Conservation (phyloP, 2,329 filamentous ascomycete species). For the Fusarium equiseti region DNA sequence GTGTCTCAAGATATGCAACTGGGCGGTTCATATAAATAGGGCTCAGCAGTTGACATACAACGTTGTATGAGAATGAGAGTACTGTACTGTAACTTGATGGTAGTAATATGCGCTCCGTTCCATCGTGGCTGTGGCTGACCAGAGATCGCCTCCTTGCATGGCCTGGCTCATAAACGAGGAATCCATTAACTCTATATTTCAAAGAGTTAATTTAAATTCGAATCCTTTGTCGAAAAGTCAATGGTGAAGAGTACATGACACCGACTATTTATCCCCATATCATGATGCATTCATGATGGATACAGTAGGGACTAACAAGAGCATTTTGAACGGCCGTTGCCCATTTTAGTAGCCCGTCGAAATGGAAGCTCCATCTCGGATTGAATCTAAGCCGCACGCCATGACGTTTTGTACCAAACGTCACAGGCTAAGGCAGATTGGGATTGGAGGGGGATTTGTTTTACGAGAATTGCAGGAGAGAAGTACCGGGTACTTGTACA, state of each 20-base stretch:
- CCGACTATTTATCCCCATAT: not conserved
- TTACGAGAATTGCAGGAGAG: slow-evolving; percentile 40
- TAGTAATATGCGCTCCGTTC: slow-evolving; percentile 13
- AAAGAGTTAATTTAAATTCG: not conserved
- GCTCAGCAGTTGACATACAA: slow-evolving; percentile 22
- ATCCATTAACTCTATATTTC: not conserved
- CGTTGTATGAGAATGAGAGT: slow-evolving; percentile 22
- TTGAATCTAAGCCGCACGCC: slow-evolving; percentile 40
- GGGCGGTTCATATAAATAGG: slow-evolving; percentile 1
- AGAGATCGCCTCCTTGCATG: slow-evolving; percentile 34
- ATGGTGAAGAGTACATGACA: not conserved
- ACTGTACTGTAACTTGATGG: not conserved
- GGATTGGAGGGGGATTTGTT: slow-evolving; percentile 21
- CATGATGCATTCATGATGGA: not conserved
- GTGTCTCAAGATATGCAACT: not conserved
- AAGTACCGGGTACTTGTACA: slow-evolving; percentile 30
- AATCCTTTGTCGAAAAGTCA: not conserved
- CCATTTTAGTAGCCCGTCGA: slow-evolving; percentile 18
- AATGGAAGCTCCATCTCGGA: slow-evolving; percentile 29
- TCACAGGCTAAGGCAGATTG: slow-evolving; percentile 23
- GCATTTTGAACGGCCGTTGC: slow-evolving; percentile 18
- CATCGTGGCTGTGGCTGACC: slow-evolving; percentile 41
- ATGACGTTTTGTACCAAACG: slow-evolving; percentile 39
- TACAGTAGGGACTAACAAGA: not conserved
- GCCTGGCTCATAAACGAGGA: not conserved